Base-by-base conservation (phyloP, 2,329 filamentous ascomycete genomes). In the Furcasterigmium sp. region DNA sequence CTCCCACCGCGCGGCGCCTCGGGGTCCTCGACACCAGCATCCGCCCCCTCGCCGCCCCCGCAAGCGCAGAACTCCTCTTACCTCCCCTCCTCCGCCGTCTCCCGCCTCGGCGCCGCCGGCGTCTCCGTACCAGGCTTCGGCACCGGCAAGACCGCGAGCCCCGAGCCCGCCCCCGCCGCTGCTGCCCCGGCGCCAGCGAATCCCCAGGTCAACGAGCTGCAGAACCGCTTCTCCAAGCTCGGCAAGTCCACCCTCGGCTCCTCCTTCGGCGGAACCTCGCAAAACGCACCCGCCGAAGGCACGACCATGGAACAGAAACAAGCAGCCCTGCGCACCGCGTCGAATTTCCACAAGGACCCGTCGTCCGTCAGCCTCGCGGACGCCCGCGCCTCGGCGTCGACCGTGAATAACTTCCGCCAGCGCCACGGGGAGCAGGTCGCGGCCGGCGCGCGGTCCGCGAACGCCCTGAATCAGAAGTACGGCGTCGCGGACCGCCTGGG, bases 101-200 rank as follows among this genome's bases (percentile, higher is more conserved):
- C 68, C 45, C 76, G 87, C 34, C 72, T 96, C 8, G 79, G 82
- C 10, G 76, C 80, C 29, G 83, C 87, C 1, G 90, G 90, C 1
- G 73, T 95, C 6, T 86, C 83, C 0, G 87, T 95, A 0, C 84
- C 89, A 1, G 85, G 77, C 0, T 69, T 95, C 4, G 85, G 85
- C 5, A 94, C 95, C 47, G 82, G 80, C 4, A 60, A 39, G 23
- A 50, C 57, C 20, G 46, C 58, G 15, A 23, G 52, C 45, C 41
- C 53, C 26, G 42, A 44, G 10, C 41, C 48, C 13, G 37, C 46
- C 6, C 56, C 50, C 45, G 60, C 56, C 39, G 58, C 45, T 51
- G 56, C 54, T 35, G 46, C 54, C 21, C 50, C 54, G 39, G 57
- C 58, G 21, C 52, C 53, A 20, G 41, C 44, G 42, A 26, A 44